A percentile compares a stretch with the other conserved stretches of the same genome.
Evolutionary conservation across 257 asterid genomes (phyloP).

Genomic region (Gentiana dahurica): DNA sequence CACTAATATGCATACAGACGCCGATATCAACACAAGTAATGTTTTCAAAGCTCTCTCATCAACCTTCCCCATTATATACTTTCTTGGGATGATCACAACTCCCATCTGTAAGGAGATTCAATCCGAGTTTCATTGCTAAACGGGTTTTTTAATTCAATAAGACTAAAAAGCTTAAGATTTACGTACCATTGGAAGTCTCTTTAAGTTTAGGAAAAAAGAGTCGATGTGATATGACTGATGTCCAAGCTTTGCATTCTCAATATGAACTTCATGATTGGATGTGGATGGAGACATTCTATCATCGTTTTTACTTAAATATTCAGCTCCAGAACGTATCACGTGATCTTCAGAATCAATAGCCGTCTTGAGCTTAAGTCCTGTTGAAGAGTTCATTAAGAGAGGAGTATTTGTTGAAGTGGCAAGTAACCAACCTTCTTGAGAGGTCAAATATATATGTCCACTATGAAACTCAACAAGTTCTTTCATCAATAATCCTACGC

Average conservation of each 20-base stretch:
- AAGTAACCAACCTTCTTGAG: constrained; percentile 91
- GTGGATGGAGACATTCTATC: constrained; percentile 27
- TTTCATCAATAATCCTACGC: constrained; percentile 87
- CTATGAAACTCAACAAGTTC: constrained; percentile 85
- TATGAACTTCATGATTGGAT: constrained; percentile 66
- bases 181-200: constrained; percentile 80
- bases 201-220: constrained; percentile 80
- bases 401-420: constrained; percentile 81
- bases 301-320: constrained; percentile 51
- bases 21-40: constrained; percentile 63
- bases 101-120: constrained; percentile 51
- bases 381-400: constrained; percentile 46
- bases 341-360: constrained; percentile 59
- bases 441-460: constrained; percentile 79
- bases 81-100: constrained; percentile 77
- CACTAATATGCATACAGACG: constrained; percentile 63
- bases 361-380: constrained; percentile 66
- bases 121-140: neutral
- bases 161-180: constrained; percentile 7
- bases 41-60: constrained; percentile 70
- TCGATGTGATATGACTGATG: constrained; percentile 57
- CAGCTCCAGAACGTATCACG: constrained; percentile 71
- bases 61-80: constrained; percentile 78
- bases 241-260: constrained; percentile 73
- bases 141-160: neutral